Evolutionary conservation across 2,329 filamentous ascomycete genomes (phyloP).

Genomic region (Fusarium bulbicola): DNA sequence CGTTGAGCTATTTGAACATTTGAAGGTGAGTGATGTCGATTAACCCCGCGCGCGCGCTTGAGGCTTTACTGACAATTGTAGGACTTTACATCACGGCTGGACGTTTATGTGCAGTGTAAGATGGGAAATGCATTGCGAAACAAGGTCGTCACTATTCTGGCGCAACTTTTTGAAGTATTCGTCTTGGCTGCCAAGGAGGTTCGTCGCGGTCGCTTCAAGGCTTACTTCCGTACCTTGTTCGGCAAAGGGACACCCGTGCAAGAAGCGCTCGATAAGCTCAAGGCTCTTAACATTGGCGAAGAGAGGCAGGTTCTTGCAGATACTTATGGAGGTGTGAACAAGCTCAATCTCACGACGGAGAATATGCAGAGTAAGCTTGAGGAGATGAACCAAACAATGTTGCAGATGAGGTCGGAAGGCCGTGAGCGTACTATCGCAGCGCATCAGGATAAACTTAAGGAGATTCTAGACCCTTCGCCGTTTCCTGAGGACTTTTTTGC

Average conservation of each 20-base stretch:
- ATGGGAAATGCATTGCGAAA: conserved; percentile 50
- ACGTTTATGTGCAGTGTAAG: conserved; percentile 51
- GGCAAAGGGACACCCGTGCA: conserved; percentile 52
- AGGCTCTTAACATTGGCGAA: conserved; percentile 53
- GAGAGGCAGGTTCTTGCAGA: conserved; percentile 55
- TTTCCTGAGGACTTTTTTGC: conserved; percentile 55
- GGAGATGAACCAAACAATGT: conserved; percentile 48
- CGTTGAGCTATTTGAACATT: conserved; percentile 53
- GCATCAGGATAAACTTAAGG: conserved; percentile 51
- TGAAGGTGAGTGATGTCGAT: conserved; percentile 44
- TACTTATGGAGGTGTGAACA: conserved; percentile 50
- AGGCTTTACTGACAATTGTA: conserved; percentile 21
- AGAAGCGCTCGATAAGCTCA: conserved; percentile 51
- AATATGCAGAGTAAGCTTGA: conserved; percentile 47
- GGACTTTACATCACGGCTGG: conserved; percentile 55
- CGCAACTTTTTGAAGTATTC: conserved; percentile 56
- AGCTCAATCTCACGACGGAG: conserved; percentile 50
- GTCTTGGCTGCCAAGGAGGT: conserved; percentile 55
- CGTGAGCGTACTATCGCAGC: conserved; percentile 45
- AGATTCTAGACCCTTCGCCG: conserved; percentile 53
- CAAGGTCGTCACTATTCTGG: conserved; percentile 54
- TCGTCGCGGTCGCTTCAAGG: conserved; percentile 51
- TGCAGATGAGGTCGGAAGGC: conserved; percentile 48
- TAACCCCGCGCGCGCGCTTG: conserved; percentile 32
- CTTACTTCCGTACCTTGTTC: conserved; percentile 53